Evolutionary conservation across 1,284 basidiomycete species (phyloP).

Genomic region (Ganoderma multipileum): DNA sequence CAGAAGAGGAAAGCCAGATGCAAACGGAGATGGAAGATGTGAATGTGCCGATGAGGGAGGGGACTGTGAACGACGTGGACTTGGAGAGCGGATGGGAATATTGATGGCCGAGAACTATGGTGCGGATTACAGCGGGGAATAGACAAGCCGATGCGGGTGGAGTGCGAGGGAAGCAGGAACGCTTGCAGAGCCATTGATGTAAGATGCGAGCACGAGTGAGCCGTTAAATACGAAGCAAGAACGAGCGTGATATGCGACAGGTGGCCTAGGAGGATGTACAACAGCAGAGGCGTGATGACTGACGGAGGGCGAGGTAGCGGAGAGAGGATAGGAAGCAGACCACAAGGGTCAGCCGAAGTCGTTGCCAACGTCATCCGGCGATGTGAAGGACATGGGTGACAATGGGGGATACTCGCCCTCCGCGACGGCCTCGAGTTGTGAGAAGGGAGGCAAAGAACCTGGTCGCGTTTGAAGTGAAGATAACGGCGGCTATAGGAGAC

Average conservation of each 20-base stretch:
- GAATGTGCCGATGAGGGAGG: slow-evolving; percentile 13
- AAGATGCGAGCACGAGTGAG: slow-evolving; percentile 27
- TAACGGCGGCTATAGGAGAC: slow-evolving; percentile 55
- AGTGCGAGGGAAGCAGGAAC: slow-evolving; percentile 21
- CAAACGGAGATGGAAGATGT: slow-evolving; percentile 14
- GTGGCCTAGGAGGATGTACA: slow-evolving; percentile 27
- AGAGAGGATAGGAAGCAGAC: slow-evolving; percentile 15
- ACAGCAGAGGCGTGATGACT: slow-evolving; percentile 19
- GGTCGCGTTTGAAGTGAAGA: slow-evolving; percentile 43
- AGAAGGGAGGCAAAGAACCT: slow-evolving; percentile 73
- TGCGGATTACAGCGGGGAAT: slow-evolving; percentile 13
- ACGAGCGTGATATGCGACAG: slow-evolving; percentile 33
- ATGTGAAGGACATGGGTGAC: slow-evolving; percentile 75
- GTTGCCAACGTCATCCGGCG: slow-evolving; percentile 49
- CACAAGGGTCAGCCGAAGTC: slow-evolving; percentile 41
- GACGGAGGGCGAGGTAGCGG: slow-evolving; percentile 10
- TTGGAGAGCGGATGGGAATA: slow-evolving; percentile 4
- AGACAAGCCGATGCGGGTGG: slow-evolving; percentile 16
- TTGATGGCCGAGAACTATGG: slow-evolving; percentile 9
- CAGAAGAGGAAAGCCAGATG: slow-evolving; percentile 18
- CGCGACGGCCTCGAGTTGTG: slow-evolving; percentile 81
- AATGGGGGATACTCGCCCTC: slow-evolving; percentile 72
- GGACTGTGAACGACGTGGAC: slow-evolving; percentile 7
- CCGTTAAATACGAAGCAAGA: slow-evolving; percentile 37
- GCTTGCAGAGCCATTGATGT: slow-evolving; percentile 26